Evolutionary conservation across 257 asterid species (phyloP).

Genomic region (Forsythia viridissima): DNA sequence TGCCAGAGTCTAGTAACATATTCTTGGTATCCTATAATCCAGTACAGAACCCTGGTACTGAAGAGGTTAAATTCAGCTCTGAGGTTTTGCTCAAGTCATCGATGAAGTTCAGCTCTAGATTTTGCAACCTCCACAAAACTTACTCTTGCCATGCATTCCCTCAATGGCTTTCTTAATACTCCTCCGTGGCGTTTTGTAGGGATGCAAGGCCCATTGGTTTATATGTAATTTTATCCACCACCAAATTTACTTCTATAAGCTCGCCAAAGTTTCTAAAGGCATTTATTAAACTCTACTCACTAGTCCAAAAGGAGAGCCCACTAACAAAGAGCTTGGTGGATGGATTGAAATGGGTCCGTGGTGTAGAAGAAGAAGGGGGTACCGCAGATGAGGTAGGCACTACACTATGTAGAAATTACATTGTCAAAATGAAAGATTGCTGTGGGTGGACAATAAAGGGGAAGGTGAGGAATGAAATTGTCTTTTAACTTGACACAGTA

Average conservation of each 20-base stretch:
- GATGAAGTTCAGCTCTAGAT: constrained; percentile 49
- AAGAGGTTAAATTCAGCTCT: constrained; percentile 11
- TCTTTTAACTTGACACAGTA: background rate
- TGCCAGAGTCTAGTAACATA: background rate
- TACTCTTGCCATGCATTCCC: constrained; percentile 91
- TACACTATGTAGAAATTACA: constrained; percentile 9
- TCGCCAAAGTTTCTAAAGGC: background rate
- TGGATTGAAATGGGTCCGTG: constrained; percentile 24
- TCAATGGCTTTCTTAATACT: constrained; percentile 70
- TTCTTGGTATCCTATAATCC: background rate
- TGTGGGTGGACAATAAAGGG: constrained; percentile 11
- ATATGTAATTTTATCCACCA: constrained; percentile 78
- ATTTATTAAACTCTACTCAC: background rate
- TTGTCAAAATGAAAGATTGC: constrained; percentile 17
- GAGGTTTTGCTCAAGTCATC: constrained; percentile 32
- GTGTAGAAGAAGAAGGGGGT: constrained; percentile 20
- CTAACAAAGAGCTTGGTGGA: constrained; percentile 45
- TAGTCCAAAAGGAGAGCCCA: constrained; percentile 12
- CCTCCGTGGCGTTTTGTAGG: constrained; percentile 58
- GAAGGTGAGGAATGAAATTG: constrained; percentile 15
- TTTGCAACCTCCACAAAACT: constrained; percentile 76
- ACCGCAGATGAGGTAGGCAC: constrained; percentile 14
- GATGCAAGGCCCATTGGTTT: constrained; percentile 85
- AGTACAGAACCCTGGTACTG: background rate
- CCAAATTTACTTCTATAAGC: constrained; percentile 56